phyloP scores from a whole-genome alignment of 1,139 yeast genomes.

The Candida glucosophila region DNA sequence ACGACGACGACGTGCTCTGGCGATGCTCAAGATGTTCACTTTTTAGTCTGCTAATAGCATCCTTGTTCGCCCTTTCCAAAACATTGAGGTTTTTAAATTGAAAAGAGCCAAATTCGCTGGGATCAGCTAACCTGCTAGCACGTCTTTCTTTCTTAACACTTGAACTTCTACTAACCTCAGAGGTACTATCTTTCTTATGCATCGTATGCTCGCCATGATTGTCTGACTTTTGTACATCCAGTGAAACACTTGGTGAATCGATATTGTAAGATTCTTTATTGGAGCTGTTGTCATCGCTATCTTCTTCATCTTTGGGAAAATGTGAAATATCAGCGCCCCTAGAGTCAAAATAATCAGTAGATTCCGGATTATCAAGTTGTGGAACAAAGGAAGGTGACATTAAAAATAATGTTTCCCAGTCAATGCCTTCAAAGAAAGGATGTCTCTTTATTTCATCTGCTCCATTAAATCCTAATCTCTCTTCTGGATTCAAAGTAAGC shows the following conservation, averaged over 20 bases:
- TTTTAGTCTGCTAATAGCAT: slow-evolving; percentile 78
- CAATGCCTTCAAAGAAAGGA: slow-evolving; percentile 61
- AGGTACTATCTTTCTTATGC: background rate
- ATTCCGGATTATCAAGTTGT: slow-evolving; percentile 66
- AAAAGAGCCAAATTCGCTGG: slow-evolving; percentile 85
- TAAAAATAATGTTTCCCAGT: slow-evolving; percentile 69
- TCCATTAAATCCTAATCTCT: slow-evolving; percentile 69
- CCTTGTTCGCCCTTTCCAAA: slow-evolving; percentile 88
- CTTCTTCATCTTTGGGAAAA: slow-evolving; percentile 47
- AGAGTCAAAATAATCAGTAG: slow-evolving; percentile 83
- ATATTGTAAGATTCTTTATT: too few relatives aligned
- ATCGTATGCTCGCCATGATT: slow-evolving; percentile 3
- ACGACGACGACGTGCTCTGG: slow-evolving; percentile 33
- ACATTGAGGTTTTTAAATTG: slow-evolving; percentile 84
- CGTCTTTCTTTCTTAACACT: slow-evolving; percentile 64
- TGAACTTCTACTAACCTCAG: too few relatives aligned
- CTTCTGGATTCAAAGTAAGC: slow-evolving; percentile 51
- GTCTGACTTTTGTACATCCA: too few relatives aligned
- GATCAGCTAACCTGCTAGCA: slow-evolving; percentile 62
- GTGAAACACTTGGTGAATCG: too few relatives aligned
- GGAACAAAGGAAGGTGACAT: slow-evolving; percentile 87
- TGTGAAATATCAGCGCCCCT: slow-evolving; percentile 75
- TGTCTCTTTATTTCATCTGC: slow-evolving; percentile 73
- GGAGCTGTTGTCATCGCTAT: slow-evolving; percentile 23
- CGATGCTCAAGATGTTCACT: slow-evolving; percentile 67